Evolutionary conservation across 768 basidiomycete species (phyloP).

Genomic region (Tylopilus vinaceipallidus): DNA sequence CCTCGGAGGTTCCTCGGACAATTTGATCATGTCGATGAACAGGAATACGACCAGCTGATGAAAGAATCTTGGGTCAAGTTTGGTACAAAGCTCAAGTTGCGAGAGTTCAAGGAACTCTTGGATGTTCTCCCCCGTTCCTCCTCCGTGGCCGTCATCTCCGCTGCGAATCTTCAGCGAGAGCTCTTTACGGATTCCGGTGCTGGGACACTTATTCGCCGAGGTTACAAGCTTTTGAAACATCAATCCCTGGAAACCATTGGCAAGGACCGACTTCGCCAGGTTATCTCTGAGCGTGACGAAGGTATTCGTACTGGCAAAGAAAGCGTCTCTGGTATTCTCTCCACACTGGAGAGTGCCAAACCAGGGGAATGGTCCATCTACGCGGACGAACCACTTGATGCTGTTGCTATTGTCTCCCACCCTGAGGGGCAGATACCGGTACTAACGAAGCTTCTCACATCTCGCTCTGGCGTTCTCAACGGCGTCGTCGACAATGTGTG

Average conservation of each 20-base stretch:
- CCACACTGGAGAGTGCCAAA: constrained; percentile 57
- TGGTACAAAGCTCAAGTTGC: constrained; percentile 97
- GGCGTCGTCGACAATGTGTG: constrained; percentile 97
- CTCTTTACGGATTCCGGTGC: constrained; percentile 98
- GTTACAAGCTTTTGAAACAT: constrained; percentile 97
- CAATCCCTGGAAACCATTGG: constrained; percentile 78
- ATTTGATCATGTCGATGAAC: no score
- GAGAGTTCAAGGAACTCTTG: constrained; percentile 98
- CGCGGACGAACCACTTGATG: constrained; percentile 97
- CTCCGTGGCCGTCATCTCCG: constrained; percentile 96
- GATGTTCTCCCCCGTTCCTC: constrained; percentile 98
- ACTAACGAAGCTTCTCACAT: constrained; percentile 88
- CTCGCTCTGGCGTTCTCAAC: constrained; percentile 87
- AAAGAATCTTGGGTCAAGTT: constrained; percentile 99
- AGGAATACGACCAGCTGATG: constrained; percentile 97
- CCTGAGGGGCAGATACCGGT: constrained; percentile 87
- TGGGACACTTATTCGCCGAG: constrained; percentile 95
- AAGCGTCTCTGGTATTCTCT: constrained; percentile 84
- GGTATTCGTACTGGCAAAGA: constrained; percentile 80
- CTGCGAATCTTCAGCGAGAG: constrained; percentile 91
- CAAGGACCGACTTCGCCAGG: constrained; percentile 90
- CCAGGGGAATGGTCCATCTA: constrained; percentile 89
- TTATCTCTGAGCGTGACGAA: constrained; percentile 93
- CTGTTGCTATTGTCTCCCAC: constrained; percentile 90
- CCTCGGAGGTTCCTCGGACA: no score